These are phyloP conservation scores for Linnemannia schmuckeri DNA, from an alignment of 192 early-diverging fungal genomes.

Conservation along the genomic window DNA sequence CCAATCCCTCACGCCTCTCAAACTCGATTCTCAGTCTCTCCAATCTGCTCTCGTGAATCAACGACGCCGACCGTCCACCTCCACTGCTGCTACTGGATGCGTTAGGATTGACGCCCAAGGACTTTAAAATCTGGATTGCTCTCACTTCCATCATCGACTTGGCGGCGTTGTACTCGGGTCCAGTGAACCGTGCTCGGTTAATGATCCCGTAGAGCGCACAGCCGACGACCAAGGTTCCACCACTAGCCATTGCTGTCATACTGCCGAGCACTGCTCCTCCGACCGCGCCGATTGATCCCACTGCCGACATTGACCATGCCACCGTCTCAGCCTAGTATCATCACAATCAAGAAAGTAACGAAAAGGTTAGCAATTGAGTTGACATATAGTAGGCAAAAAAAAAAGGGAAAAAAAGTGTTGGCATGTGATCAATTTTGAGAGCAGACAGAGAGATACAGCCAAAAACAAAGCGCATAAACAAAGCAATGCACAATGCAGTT, in stretches of 20 bases:
- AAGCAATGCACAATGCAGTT: not conserved
- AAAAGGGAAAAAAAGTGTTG: not conserved
- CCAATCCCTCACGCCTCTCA: constrained; percentile 39
- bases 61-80: not conserved
- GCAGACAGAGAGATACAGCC: not conserved
- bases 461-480: constrained; percentile 3
- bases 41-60: constrained; percentile 24
- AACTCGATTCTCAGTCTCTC: constrained; percentile 39
- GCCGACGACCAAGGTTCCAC: constrained; percentile 53
- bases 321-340: constrained; percentile 35
- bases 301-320: constrained; percentile 61
- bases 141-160: constrained; percentile 43
- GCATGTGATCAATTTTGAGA: constrained; percentile 2
- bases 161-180: constrained; percentile 52
- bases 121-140: constrained; percentile 24
- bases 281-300: constrained; percentile 59
- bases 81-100: not conserved
- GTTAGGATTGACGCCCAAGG: constrained; percentile 33
- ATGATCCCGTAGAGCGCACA: constrained; percentile 54
- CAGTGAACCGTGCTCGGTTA: constrained; percentile 40
- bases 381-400: constrained; percentile 9
- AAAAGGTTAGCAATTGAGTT: not conserved
- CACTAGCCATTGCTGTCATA: constrained; percentile 57
- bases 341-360: not conserved
- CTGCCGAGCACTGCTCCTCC: constrained; percentile 61